Evolutionary conservation across 306 rosid genomes (phyloP), one percentile per base, ranked within the genome.

Genomic region (Abrus precatorius): DNA sequence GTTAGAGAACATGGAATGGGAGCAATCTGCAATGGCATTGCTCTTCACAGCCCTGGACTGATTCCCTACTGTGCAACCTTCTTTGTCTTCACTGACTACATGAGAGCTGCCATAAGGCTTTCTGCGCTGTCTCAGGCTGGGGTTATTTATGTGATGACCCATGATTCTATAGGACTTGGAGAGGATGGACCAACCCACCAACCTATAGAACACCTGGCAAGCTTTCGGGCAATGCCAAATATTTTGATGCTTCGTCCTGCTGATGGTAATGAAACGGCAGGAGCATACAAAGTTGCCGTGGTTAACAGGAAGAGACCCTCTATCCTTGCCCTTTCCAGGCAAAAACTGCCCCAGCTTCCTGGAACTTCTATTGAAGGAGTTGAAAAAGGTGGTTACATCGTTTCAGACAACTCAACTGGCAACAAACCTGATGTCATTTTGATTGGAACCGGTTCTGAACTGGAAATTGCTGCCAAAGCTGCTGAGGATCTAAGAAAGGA

Each of bases 161-260:
- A 95, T 2, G 99, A 95, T 84, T 95, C 99, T 3, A 96, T 96
- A 48, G 99, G 99, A 48, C 98, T 96, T 3, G 99, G 99, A 81
- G 99, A 96, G 87, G 99, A 96, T 67, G 99, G 99, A 1, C 99
- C 99, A n/a, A 96, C 99, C 84, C 99, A 96, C 82, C 99, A 96
- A 74, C 99, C 99, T 10, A 83, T 96, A 33, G 99, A 96, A 86
- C 99, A 96, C 78, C 69, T 96, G 71, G 99, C 99, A 63, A 96
- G 99, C 85, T 93, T 96, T 90, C 89, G 99, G 67, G 99, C 99
- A 48, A 96, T 96, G 99, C 99, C 99, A 28, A 96, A 96, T 68
- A 77, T 93, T 68, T 81, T 96, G 89, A 96, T 96, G 98, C 94
- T 96, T 75, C 93, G 99, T 40, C 99, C 99, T 0, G 99, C 99